Evolutionary conservation across 345 rosid genomes (phyloP).

Genomic region (Sonneratia alba): DNA sequence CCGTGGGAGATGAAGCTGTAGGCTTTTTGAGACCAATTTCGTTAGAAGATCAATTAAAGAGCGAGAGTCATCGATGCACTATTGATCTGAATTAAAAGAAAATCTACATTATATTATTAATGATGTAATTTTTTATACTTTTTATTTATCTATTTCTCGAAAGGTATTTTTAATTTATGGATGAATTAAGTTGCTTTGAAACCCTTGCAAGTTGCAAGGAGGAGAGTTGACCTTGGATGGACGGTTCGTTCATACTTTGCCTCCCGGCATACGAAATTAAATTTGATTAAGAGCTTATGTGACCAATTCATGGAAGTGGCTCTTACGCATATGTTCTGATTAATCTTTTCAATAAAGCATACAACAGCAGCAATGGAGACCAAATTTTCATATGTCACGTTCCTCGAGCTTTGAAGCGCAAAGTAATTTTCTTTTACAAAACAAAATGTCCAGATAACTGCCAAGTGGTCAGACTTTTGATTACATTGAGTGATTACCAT

Average conservation of each 20-base stretch:
- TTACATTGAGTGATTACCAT: not conserved
- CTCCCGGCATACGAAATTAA: not conserved
- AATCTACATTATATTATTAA: too few species aligned
- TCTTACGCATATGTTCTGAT: not conserved
- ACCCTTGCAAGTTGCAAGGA: not conserved
- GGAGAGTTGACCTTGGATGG: slow-evolving; percentile 1
- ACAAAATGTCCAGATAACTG: too few species aligned
- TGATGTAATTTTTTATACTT: too few species aligned
- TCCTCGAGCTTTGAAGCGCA: not conserved
- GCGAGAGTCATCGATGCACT: too few species aligned
- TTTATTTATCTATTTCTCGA: too few species aligned
- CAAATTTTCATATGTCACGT: not conserved
- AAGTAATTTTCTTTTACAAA: too few species aligned
- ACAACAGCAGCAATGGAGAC: not conserved
- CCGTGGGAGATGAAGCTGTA: too few species aligned
- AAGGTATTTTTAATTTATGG: too few species aligned
- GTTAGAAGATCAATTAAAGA: too few species aligned
- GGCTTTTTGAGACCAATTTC: too few species aligned
- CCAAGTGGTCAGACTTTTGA: not conserved
- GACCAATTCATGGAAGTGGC: not conserved
- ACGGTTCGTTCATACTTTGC: not conserved
- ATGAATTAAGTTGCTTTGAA: not conserved
- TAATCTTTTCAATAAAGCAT: not conserved
- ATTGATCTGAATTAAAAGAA: too few species aligned
- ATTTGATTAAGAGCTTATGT: not conserved